Evolutionary conservation across 306 rosid genomes (phyloP).

Genomic region (Gastrolobium bilobum): DNA sequence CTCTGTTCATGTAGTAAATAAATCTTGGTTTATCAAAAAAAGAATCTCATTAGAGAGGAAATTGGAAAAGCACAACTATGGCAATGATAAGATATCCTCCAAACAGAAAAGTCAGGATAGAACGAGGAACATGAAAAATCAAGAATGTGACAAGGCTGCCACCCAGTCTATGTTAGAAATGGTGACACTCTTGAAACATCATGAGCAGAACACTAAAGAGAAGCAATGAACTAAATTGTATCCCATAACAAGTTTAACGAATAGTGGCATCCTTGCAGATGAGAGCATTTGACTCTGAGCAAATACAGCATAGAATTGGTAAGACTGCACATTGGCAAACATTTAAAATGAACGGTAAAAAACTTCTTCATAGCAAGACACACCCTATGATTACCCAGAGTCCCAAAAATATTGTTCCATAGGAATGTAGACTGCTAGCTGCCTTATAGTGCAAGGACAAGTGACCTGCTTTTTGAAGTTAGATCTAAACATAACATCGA

Average conservation of each 20-base stretch:
- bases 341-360: neutral
- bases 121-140: neutral
- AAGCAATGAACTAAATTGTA: conserved; percentile 27
- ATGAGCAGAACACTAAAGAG: neutral
- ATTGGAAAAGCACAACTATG: neutral
- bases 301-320: conserved; percentile 14
- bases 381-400: conserved; percentile 2
- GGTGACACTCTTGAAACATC: conserved; percentile 22
- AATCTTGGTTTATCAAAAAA: conserved; percentile 1
- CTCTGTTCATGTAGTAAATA: conserved; percentile 36
- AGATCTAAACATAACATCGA: conserved; percentile 33
- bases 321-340: neutral
- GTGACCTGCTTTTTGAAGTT: conserved; percentile 21
- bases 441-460: conserved; percentile 23
- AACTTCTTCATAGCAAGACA: conserved; percentile 19
- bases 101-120: conserved; percentile 3
- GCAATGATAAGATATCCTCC: conserved; percentile 30
- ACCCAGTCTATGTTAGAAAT: conserved; percentile 7
- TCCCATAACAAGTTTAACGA: conserved; percentile 24
- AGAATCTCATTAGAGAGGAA: conserved; percentile 29
- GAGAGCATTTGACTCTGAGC: conserved; percentile 9
- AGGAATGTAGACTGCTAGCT: conserved; percentile 29
- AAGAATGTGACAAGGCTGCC: conserved; percentile 23
- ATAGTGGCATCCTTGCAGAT: neutral
- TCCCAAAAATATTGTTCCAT: neutral